Evolutionary conservation across 495 filamentous ascomycete genomes (phyloP), one percentile per base, ranked within the genome.

Genomic region (Thermothielavioides terrestris): DNA sequence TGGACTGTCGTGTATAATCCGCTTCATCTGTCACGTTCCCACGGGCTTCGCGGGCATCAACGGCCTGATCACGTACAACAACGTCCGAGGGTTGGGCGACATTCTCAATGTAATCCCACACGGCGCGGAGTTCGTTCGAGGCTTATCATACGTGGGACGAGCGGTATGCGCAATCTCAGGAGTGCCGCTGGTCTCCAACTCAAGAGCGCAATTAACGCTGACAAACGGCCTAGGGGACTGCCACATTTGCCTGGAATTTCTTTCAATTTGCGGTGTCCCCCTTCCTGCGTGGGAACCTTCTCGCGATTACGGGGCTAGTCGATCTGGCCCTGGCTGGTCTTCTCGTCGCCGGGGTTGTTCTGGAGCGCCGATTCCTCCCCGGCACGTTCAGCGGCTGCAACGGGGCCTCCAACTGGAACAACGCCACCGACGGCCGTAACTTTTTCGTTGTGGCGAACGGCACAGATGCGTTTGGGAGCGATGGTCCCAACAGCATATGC

Each of bases 371-470:
- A 41, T 51, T 51, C n/a, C 23, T 51, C 1, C 49, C 49, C 5
- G 2, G 10, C 18, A 39, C 40, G 8, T 45, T 22, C n/a, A 12
- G 30, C 0, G 4, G 15, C 2, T 51, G 49, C 34, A 6, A 37
- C 32, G 9, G 8, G 15, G 49, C 49, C 4, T 6, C 23, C 1
- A 17, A 45, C 41, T 51, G 49, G 49, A 39, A 25, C 31, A 51
- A 51, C n/a, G 40, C 11, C 2, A 43, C 40, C 31, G 49, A 51
- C 23, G 49, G 49, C 1, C 40, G 49, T 21, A 51, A 51, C 28
- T 43, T 43, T 18, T 50, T 51, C 18, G 14, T 51, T 6, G 40
- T n/a, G 0, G 40, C 40, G 14, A 30, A 45, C 12, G 20, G 3
- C 12, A 44, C 23, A 5, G 34, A 6, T 2, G 6, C 2, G 12